These are phyloP conservation scores for Populus davidiana DNA, from an alignment of 345 rosid genomes.

Conservation along the genomic window DNA sequence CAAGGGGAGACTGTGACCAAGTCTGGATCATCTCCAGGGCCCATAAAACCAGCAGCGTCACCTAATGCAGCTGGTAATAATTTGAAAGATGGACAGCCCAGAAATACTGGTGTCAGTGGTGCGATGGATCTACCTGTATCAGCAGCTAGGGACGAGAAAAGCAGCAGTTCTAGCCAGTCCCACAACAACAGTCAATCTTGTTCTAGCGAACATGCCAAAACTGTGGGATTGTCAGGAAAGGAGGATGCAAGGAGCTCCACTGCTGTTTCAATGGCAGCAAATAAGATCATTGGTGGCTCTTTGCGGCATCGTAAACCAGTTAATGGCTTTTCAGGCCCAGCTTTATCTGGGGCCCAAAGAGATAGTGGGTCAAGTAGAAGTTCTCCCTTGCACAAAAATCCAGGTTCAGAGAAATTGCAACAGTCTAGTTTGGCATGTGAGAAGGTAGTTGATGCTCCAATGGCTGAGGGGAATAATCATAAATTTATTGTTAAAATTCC, in stretches of 20 bases:
- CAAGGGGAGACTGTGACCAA: slow-evolving; percentile 51
- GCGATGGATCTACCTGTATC: slow-evolving; percentile 42
- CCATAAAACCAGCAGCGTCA: slow-evolving; percentile 48
- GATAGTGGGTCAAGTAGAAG: slow-evolving; percentile 50
- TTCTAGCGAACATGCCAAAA: slow-evolving; percentile 63
- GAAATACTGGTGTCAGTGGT: slow-evolving; percentile 35
- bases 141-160: slow-evolving; percentile 61
- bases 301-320: slow-evolving; percentile 52
- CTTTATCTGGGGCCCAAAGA: slow-evolving; percentile 36
- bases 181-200: slow-evolving; percentile 72
- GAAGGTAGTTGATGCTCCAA: slow-evolving; percentile 46
- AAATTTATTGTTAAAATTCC: slow-evolving; percentile 73
- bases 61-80: slow-evolving; percentile 39
- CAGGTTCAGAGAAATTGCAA: slow-evolving; percentile 51
- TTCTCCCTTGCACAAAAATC: slow-evolving; percentile 46
- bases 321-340: slow-evolving; percentile 50
- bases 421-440: slow-evolving; percentile 48
- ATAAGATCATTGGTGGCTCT: slow-evolving; percentile 44
- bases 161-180: slow-evolving; percentile 82
- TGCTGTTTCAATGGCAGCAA: slow-evolving; percentile 47
- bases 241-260: slow-evolving; percentile 65
- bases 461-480: slow-evolving; percentile 54
- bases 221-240: slow-evolving; percentile 49
- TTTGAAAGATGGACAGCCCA: slow-evolving; percentile 54
- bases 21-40: slow-evolving; percentile 51